phyloP scores from a whole-genome alignment of 306 rosid species.

The Echinosophora koreensis region DNA sequence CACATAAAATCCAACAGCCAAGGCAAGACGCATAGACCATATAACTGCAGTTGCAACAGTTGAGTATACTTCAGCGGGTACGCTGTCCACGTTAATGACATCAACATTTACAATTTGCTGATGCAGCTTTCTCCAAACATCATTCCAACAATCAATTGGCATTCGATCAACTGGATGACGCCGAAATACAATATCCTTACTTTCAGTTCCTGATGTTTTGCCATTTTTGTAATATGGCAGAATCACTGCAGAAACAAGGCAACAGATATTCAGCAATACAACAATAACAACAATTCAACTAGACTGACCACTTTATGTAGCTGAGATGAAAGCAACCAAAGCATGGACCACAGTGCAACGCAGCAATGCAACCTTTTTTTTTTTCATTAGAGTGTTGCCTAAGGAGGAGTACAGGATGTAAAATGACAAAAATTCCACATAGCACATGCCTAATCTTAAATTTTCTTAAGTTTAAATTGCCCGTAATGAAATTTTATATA shows the following conservation, averaged over 20 bases:
- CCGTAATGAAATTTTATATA: neutral
- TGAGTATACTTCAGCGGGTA: slow-evolving; percentile 87
- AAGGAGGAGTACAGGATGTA: slow-evolving; percentile 18
- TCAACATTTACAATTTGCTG: slow-evolving; percentile 93
- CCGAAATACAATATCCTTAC: slow-evolving; percentile 79
- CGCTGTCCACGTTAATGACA: slow-evolving; percentile 77
- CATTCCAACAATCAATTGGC: slow-evolving; percentile 98
- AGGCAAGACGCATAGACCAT: slow-evolving; percentile 95
- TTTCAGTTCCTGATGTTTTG: slow-evolving; percentile 52
- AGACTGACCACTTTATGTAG: slow-evolving; percentile 31
- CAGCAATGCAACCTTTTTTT: neutral
- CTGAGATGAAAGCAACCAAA: neutral
- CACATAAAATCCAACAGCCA: slow-evolving; percentile 74
- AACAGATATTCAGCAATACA: slow-evolving; percentile 44
- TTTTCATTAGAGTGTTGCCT: neutral
- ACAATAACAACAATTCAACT: neutral
- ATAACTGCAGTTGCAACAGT: slow-evolving; percentile 88
- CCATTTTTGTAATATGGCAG: slow-evolving; percentile 85
- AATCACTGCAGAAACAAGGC: slow-evolving; percentile 67
- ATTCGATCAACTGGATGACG: slow-evolving; percentile 85
- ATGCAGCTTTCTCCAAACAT: slow-evolving; percentile 93
- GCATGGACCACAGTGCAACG: neutral
- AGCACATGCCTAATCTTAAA: slow-evolving; percentile 5
- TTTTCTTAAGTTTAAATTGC: neutral
- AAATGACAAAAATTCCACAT: slow-evolving; percentile 15